phyloP scores from a whole-genome alignment of 2,329 filamentous ascomycete genomes.

The Apiospora saccharicola region DNA sequence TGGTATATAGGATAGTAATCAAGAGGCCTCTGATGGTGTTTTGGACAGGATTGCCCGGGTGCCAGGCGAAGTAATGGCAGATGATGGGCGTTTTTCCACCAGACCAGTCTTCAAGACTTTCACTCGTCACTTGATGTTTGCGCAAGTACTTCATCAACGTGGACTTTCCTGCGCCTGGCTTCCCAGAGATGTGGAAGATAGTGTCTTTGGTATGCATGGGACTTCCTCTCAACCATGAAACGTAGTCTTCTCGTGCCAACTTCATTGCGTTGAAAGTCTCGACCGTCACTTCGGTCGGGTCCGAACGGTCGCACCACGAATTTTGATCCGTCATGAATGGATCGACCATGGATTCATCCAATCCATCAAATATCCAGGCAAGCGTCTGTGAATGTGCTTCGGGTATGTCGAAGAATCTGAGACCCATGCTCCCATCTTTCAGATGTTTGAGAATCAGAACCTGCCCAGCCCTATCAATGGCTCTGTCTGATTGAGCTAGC shows the following conservation, averaged over 20 bases:
- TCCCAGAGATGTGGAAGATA: not conserved
- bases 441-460: not conserved
- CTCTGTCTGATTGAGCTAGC: not conserved
- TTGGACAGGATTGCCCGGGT: not conserved
- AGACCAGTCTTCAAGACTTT: not conserved
- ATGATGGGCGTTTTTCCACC: not conserved
- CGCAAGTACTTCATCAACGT: not conserved
- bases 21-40: not conserved
- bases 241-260: not conserved
- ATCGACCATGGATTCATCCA: not conserved
- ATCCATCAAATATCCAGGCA: not conserved
- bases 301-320: too few relatives aligned
- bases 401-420: not conserved
- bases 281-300: too few relatives aligned
- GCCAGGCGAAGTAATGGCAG: not conserved
- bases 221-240: not conserved
- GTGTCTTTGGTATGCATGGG: accelerated
- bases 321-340: too few relatives aligned
- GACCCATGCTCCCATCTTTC: not conserved
- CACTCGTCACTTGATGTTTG: not conserved
- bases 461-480: not conserved
- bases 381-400: not conserved
- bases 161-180: not conserved
- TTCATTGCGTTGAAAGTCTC: not conserved
- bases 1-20: not conserved